Conservation (phyloP, 768 basidiomycete genomes). For the Cystofilobasidium bisporidii region DNA sequence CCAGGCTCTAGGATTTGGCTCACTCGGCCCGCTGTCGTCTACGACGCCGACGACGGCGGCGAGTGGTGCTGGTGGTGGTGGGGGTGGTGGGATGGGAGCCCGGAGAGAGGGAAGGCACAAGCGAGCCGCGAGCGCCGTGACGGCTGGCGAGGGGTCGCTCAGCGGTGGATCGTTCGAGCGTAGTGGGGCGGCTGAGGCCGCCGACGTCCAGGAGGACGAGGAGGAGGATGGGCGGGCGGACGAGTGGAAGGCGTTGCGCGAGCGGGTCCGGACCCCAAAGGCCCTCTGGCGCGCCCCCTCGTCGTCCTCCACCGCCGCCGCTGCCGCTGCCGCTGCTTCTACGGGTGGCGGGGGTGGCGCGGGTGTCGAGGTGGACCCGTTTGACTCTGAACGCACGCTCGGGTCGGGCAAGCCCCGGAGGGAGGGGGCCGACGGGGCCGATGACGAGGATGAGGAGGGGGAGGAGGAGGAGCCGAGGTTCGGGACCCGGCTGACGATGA, state of each 20-base stretch:
- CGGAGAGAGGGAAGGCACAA: no score
- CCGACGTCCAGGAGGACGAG: slow-evolving; percentile 52
- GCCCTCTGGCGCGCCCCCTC: slow-evolving; percentile 27
- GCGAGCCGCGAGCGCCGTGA: no score
- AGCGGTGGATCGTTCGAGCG: no score
- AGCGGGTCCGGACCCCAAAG: slow-evolving; percentile 47
- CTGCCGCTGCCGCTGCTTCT: slow-evolving; percentile 36
- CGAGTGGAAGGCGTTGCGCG: slow-evolving; percentile 64
- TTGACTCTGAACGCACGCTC: no score
- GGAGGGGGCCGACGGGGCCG: neutral
- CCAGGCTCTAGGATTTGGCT: no score
- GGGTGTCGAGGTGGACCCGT: slow-evolving; percentile 6
- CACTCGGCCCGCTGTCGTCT: neutral
- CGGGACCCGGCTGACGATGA: slow-evolving; percentile 87
- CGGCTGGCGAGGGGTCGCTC: neutral
- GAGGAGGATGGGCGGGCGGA: slow-evolving; percentile 49
- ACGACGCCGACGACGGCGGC: neutral
- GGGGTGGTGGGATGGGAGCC: no score
- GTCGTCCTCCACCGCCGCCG: slow-evolving; percentile 40
- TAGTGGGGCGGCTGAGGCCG: slow-evolving; percentile 32
- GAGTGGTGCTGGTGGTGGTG: no score
- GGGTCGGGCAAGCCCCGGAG: neutral
- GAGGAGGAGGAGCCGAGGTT: slow-evolving; percentile 40
- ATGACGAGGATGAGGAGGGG: slow-evolving; percentile 19
- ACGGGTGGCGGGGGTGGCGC: no score